Evolutionary conservation across 2,329 filamentous ascomycete genomes (phyloP).

Genomic region (Capronia coronata): DNA sequence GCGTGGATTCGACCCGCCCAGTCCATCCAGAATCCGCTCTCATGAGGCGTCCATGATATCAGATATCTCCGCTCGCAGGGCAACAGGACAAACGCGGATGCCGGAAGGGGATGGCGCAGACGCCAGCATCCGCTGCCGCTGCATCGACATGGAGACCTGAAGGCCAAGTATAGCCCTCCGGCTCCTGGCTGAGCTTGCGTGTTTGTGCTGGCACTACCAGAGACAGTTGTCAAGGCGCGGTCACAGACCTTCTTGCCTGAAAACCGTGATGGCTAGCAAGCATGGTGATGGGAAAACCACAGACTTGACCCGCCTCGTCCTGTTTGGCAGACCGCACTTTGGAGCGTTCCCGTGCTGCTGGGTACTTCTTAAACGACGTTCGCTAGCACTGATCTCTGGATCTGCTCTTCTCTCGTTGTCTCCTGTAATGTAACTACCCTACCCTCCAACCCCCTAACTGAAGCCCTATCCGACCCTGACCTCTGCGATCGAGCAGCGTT

Average conservation of each 20-base stretch:
- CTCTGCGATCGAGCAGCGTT: constrained; percentile 3
- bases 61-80: constrained; percentile 9
- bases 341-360: background rate
- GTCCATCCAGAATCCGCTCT: background rate
- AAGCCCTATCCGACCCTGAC: background rate
- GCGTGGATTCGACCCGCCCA: too few relatives aligned
- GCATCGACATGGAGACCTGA: constrained; percentile 5
- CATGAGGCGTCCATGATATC: constrained; percentile 15
- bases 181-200: constrained; percentile 5
- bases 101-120: constrained; percentile 13
- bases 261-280: background rate
- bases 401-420: background rate
- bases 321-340: constrained; percentile 23
- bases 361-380: background rate
- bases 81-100: constrained; percentile 1
- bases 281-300: background rate
- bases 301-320: constrained; percentile 17
- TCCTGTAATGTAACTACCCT: background rate
- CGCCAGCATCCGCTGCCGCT: constrained; percentile 17
- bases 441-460: background rate
- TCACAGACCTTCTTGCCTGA: background rate
- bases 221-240: constrained; percentile 9
- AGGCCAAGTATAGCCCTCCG: constrained; percentile 14
- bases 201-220: constrained; percentile 11
- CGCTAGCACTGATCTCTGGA: background rate